Conservation (phyloP, 2,329 filamentous ascomycete species). For the Immersiporthe knoxdaviesiana region DNA sequence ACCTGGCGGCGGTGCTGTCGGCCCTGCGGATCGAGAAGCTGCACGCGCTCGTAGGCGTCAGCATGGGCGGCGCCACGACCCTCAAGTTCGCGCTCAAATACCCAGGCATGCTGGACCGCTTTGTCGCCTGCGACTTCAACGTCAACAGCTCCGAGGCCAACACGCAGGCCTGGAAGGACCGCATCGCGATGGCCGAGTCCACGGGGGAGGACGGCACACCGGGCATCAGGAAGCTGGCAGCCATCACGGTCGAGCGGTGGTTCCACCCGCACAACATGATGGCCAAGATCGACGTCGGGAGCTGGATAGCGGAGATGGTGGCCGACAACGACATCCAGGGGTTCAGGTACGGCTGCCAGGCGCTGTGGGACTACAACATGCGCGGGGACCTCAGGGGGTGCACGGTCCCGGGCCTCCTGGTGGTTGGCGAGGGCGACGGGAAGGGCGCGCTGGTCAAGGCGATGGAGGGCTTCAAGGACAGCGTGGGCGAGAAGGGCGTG, state of each 20-base stretch:
- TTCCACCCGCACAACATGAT: slow-evolving; percentile 64
- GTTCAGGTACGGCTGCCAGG: slow-evolving; percentile 69
- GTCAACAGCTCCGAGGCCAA: slow-evolving; percentile 72
- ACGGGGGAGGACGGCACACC: slow-evolving; percentile 49
- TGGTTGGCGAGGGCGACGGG: slow-evolving; percentile 75
- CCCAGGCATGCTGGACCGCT: slow-evolving; percentile 60
- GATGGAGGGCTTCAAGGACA: slow-evolving; percentile 73
- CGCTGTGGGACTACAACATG: slow-evolving; percentile 74
- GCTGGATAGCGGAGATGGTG: slow-evolving; percentile 70
- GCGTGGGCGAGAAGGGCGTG: slow-evolving; percentile 57
- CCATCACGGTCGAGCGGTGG: slow-evolving; percentile 75
- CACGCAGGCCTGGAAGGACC: slow-evolving; percentile 77
- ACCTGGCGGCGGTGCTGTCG: slow-evolving; percentile 68
- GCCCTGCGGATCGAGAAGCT: slow-evolving; percentile 70
- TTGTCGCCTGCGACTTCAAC: slow-evolving; percentile 81
- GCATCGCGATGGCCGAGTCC: slow-evolving; percentile 69
- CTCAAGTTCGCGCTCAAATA: slow-evolving; percentile 73
- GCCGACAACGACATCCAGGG: slow-evolving; percentile 69
- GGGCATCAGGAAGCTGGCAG: slow-evolving; percentile 69
- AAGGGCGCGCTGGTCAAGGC: slow-evolving; percentile 72
- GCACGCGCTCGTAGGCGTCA: slow-evolving; percentile 73
- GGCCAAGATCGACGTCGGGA: slow-evolving; percentile 50
- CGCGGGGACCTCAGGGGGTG: slow-evolving; percentile 57
- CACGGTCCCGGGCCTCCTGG: slow-evolving; percentile 64
- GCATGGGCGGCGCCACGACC: slow-evolving; percentile 78